Base-by-base conservation (phyloP, 108 stramenopile species). In the Skeletonema potamos region DNA sequence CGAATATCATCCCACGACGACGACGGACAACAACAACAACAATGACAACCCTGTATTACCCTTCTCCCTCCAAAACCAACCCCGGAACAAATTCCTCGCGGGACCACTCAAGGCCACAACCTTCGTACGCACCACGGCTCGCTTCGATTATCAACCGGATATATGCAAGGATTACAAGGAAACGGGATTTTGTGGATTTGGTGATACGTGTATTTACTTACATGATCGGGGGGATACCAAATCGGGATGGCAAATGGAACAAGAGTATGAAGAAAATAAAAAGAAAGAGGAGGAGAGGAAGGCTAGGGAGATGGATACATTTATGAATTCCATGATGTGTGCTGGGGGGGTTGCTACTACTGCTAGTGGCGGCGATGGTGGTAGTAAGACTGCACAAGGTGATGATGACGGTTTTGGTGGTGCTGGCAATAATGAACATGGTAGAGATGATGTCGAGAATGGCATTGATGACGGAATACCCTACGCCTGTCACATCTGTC, bases 91-190 rank as follows among this genome's bases (percentile, higher is more conserved):
- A 64, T 91, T 92, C 48, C 69, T 88, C 64, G 93, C 93, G 0
- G 97, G 96, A 6, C 97, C 97, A 0, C 79, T 98, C 24, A 84
- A 89, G 9, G 97, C 96, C 0, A 70, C 97, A 6, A 79, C 87
- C 7, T 91, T 90, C 60, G 82, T 98, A 6, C 89, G 98, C 8
- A 89, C 92, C 57, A 99, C 96, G 12, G 89, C 83, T 39, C 85
- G 92, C 24, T 97, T 98, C 72, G 99, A 99, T 70, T 98, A 98
- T 73, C 96, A 98, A 78, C 97, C 98, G 0, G 97, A 98, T 72
- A 93, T 99, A 62, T 99, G 99, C 85, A 99, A 99, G 72, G 99
- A 99, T 62, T 99, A 98, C 82, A 98, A 98, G 58, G 97, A 98
- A 41, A 99, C 99, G 1, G 99, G 99, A 39, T 99, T 97, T 82